Base-by-base conservation (phyloP, 768 basidiomycete species). In the Russula dissimulans region DNA sequence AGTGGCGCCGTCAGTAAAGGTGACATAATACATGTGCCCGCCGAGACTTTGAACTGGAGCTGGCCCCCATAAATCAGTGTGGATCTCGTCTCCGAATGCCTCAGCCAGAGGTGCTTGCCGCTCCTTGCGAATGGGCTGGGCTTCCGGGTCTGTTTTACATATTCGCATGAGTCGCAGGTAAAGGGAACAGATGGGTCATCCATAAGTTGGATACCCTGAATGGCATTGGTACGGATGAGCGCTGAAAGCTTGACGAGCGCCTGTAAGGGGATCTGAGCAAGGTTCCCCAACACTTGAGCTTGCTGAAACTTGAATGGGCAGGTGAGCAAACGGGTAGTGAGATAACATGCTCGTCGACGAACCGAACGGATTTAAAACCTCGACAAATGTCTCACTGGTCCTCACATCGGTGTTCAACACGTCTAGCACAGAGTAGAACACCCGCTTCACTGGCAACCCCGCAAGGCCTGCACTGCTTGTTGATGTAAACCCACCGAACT, bases 351-450 rank as follows among this genome's bases (percentile, higher is more conserved):
- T 39, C 17, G 34, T 32, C 38, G 39, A 57, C 56, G 5, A 29
- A 62, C 61, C 56, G 17, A 53, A 56, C 14, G 41, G 9, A 31
- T 73, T 70, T 65, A 80, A 39, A 42, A 67, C 69, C 71, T 67
- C 66, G 12, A 76, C 74, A 49, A 77, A 76, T 36, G 73, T 73
- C 47, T 72, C 74, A 31, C 72, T 71, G 53, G 73, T 76, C 42
- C 54, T 65, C 56, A 61, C 54, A 62, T 77, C 73, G 31, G 72
- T 70, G 22, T 81, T 76, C 9, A 91, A 74, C 42, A 94, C 75
- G 64, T 95, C 91, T 26, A 94, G 73, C 1, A 89, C 83, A 34
- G 86, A 79, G 69, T 89, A 91, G 65, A 90, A 88, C 1, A 79
- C 81, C 66, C 82, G 82, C 65, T 86, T 85, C n/a, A n/a, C n/a